Base-by-base conservation (phyloP, 208 protist species). In the Trypanosoma grayi region DNA sequence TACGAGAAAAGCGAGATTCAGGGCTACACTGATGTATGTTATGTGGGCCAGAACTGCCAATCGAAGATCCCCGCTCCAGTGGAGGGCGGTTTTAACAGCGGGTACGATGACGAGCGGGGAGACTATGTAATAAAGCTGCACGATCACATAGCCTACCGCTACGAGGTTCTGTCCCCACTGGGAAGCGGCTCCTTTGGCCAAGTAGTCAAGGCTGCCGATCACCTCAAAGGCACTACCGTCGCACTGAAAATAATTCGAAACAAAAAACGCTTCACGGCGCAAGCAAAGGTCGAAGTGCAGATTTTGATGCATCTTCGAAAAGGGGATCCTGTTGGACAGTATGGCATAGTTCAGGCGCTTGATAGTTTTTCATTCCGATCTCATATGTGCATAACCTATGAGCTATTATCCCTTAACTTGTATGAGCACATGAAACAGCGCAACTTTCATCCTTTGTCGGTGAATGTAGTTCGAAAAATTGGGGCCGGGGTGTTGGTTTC, bases 121-220 rank as follows among this genome's bases (percentile, higher is more conserved):
- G 92, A 98, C 44, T 99, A 98, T 75, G 75, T 77, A 31, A 70
- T 96, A 24, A 69, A 85, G 13, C 20, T 75, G 8, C 70, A 92
- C 28, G 96, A 99, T 57, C 97, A 98, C 62, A 87, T 99, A 13
- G 78, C 77, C 3, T 98, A 97, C 66, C 74, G 92, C 10, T 97
- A 92, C 48, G 88, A 97, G 57, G 72, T 96, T 22, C 33, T 95
- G 14, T 59, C 60, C 22, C 25, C 69, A 25, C 59, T 97, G 9
- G 92, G 90, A 25, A 81, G 79, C 60, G 88, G 90, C 10, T 85
- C 92, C 4, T 97, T 96, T 66, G 90, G 85, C 13, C 83, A 94
- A 46, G 92, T 96, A 0, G 61, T 96, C 9, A 87, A 94, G 45
- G 86, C 76, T 2, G 45, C 73, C 14, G 90, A 97, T 67, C 77